Evolutionary conservation across 2,329 filamentous ascomycete species (phyloP).

Genomic region (Verticillium klebahnii): DNA sequence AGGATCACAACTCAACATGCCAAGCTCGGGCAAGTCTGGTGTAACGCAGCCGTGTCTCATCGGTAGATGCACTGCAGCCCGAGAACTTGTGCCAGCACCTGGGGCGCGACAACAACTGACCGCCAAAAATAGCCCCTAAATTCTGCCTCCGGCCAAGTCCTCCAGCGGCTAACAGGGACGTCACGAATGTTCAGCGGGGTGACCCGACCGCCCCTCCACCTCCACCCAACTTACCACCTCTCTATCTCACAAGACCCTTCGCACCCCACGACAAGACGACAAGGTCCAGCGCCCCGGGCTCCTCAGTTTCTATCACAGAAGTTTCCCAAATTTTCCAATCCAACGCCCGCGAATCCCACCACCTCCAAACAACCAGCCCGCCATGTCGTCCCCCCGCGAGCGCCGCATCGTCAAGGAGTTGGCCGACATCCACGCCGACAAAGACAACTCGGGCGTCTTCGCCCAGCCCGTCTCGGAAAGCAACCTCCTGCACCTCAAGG

Average conservation of each 20-base stretch:
- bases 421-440: conserved; percentile 68
- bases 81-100: background rate
- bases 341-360: background rate
- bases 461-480: conserved; percentile 60
- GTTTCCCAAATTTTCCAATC: background rate
- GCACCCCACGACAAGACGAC: background rate
- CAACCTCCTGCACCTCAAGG: conserved; percentile 77
- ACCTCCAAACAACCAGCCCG: conserved; percentile 2
- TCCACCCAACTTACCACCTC: background rate
- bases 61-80: background rate
- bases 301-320: background rate
- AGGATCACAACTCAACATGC: background rate
- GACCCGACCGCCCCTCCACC: background rate
- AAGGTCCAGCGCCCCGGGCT: background rate
- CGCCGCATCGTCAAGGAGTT: conserved; percentile 72
- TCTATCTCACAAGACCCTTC: background rate
- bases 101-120: background rate
- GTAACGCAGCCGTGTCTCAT: background rate
- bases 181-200: background rate
- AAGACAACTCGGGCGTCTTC: conserved; percentile 67
- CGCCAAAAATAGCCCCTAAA: background rate
- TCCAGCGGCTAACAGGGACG: background rate
- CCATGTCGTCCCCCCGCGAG: conserved; percentile 47
- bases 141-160: background rate
- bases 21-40: background rate